Evolutionary conservation across 768 basidiomycete species (phyloP), one percentile per base, ranked within the genome.

Genomic region (Leucocoprinus sp.): DNA sequence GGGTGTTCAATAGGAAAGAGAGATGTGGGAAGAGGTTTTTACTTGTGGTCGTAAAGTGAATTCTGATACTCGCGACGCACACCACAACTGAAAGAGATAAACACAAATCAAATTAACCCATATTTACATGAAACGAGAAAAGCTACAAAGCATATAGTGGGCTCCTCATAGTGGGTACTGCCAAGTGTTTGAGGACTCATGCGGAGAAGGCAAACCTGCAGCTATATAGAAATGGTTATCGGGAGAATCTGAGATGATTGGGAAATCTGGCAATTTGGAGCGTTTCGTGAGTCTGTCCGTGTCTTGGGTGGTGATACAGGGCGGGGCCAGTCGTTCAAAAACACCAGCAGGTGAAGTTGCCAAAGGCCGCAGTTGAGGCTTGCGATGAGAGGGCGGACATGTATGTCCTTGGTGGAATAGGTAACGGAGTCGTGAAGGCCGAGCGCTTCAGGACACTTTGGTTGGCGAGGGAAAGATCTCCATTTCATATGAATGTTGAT

Each of bases 21-120:
- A 1, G 82, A 75, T 0, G 66, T 71, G 0, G 71, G 69, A 9
- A 68, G 70, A 5, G 68, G 67, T 0, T 71, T 66, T 33, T 58
- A 55, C 7, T 55, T 58, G 26, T 64, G 67, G 46, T 74, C 70
- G 56, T 76, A 82, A 23, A 78, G 63, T 0, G 83, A 83, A 50
- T 86, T 87, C 5, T 72, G 71, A 55, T 80, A 78, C 5, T 64
- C 66, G 17, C 76, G 71, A 40, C 77, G 76, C 28, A 76, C 74
- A 39, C 84, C 84, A 31, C 84, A 84, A 69, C 84, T 86, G 45
- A 3, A 52, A 9, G 48, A 40, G 36, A 24, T 15, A 9, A 22
- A 19, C 29, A 3, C 75, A 82, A 55, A 60, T 86, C 84, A 86
- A 86, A n/a, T n/a, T n/a, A n/a, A n/a, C n/a, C n/a, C n/a, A n/a